Evolutionary conservation across 345 rosid species (phyloP).

Genomic region (Luvunga scandens): DNA sequence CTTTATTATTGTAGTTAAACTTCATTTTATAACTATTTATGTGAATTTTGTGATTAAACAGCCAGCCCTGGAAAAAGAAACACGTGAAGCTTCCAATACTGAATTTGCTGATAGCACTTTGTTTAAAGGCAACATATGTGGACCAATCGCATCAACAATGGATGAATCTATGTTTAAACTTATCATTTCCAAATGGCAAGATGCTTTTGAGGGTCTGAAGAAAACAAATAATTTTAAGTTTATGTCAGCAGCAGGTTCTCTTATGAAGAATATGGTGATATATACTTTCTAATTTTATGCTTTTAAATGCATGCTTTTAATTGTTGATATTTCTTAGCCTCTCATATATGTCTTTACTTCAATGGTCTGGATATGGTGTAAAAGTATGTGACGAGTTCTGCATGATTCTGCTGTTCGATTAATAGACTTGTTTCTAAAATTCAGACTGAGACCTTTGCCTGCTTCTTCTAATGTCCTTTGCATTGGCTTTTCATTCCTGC

Average conservation of each 20-base stretch:
- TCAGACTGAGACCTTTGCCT: neutral
- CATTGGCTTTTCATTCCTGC: conserved; percentile 29
- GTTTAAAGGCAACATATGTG: conserved; percentile 76
- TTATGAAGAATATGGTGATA: conserved; percentile 78
- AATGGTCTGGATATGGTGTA: neutral
- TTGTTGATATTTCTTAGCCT: conserved; percentile 1
- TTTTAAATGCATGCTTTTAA: neutral
- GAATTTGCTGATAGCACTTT: conserved; percentile 38
- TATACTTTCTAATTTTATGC: neutral
- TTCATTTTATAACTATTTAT: conserved; percentile 11
- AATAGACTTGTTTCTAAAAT: neutral
- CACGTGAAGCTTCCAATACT: conserved; percentile 29
- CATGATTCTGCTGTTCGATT: neutral
- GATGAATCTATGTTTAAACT: conserved; percentile 85
- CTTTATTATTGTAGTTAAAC: neutral
- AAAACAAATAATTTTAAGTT: conserved; percentile 77
- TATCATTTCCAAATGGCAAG: conserved; percentile 80
- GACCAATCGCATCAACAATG: conserved; percentile 90
- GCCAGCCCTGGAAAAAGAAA: conserved; percentile 40
- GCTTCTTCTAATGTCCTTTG: neutral
- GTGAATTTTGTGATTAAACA: conserved; percentile 26
- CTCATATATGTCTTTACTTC: neutral
- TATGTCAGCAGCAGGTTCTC: conserved; percentile 75
- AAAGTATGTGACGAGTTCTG: neutral
- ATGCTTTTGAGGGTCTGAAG: conserved; percentile 79